A percentile compares a stretch with the other conserved stretches of the same genome.
Evolutionary conservation across 257 asterid genomes (phyloP).

Genomic region (Solanum corneliomulleri): DNA sequence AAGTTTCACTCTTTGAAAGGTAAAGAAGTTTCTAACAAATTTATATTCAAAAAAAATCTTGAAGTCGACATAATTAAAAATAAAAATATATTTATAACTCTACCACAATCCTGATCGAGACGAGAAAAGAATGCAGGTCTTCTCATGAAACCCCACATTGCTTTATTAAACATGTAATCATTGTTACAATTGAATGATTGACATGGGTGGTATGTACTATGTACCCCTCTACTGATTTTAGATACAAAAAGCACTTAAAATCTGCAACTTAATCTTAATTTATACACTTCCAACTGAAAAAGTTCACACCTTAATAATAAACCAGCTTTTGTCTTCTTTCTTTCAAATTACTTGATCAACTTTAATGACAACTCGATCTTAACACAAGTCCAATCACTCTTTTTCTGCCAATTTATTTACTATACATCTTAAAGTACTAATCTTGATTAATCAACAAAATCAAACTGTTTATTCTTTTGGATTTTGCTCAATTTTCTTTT

Average conservation of each 20-base stretch:
- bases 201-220: background rate
- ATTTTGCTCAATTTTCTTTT: background rate
- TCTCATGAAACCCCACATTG: background rate
- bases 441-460: background rate
- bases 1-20: rapidly evolving
- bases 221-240: background rate
- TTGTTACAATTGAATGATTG: background rate
- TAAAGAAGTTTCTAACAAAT: no score
- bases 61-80: no score
- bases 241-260: background rate
- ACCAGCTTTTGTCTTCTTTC: background rate
- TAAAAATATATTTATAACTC: no score
- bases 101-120: no score
- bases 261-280: background rate
- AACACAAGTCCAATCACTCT: background rate
- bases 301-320: background rate
- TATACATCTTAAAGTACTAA: background rate
- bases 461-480: background rate
- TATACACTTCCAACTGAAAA: background rate
- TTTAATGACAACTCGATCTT: background rate
- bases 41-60: no score
- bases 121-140: background rate
- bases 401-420: background rate
- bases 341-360: background rate
- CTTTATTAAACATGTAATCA: background rate